Evolutionary conservation across 352 stramenopile genomes (phyloP), one percentile per base, ranked within the genome.

Genomic region (Phytophthora hybrid): DNA sequence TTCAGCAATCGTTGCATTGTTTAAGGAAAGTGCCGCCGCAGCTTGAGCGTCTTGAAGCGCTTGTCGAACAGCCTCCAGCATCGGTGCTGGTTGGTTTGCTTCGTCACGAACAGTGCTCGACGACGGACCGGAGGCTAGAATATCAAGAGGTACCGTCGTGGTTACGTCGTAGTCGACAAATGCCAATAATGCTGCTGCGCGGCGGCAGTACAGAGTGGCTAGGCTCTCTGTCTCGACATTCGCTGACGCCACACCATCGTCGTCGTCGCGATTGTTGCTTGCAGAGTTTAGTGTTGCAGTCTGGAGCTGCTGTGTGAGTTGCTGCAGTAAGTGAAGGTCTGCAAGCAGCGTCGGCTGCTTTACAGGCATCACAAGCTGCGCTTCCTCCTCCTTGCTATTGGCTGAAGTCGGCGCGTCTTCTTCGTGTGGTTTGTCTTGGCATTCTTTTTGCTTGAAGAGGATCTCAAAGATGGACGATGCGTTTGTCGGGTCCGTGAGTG

Each of bases 81-180:
- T 71, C n/a, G 59, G 39, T 66, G 61, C 51, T 65, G 60, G 31
- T 60, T 79, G 19, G n/a, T 74, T 64, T 16, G 37, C 63, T 69
- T 78, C 21, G 16, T 69, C 41, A 5, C 3, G 55, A 26, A 29
- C 39, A 9, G 29, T 44, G 21, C 21, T 71, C 41, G 59, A 63
- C 10, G 57, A 66, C 13, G 73, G 26, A 39, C n/a, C 56, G 1
- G 71, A 59, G 4, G 66, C 37, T 47, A 81, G 41, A 41, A 69
- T 63, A 53, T 83, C 65, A 3, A 79, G 54, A 7, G 76, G 76
- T 1, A 83, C 54, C 52, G 46, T 61, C 21, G 59, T 69, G 21
- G 70, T 73, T 5, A 77, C 74, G 23, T 88, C 81, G 31, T 80
- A 84, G 66, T 86, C 71, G n/a, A 78, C 71, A 71, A 77, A 80